phyloP scores from a whole-genome alignment of 1,284 basidiomycete genomes.

The Porogramme epimiltina region DNA sequence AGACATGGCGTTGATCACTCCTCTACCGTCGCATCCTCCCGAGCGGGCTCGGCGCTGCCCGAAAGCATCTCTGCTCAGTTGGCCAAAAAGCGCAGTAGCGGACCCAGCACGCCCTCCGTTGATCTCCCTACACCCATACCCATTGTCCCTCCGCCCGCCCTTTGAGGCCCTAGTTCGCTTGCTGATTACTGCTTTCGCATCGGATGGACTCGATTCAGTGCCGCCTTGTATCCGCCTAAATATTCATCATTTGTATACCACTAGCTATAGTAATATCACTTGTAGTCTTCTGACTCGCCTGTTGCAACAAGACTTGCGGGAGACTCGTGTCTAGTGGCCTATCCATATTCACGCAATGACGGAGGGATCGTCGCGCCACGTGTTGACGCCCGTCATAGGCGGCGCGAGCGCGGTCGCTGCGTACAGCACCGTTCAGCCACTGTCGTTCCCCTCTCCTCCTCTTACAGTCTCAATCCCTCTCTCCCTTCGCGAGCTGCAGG shows the following conservation, averaged over 20 bases:
- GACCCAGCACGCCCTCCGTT: constrained; percentile 17
- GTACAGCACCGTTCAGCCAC: constrained; percentile 4
- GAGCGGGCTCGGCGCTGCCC: constrained; percentile 20
- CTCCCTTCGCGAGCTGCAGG: background rate
- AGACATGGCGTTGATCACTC: constrained; percentile 15
- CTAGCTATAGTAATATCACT: background rate
- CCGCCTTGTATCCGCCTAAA: background rate
- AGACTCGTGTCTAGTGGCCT: too few relatives aligned
- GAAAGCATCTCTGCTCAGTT: constrained; percentile 21
- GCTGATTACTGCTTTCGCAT: background rate
- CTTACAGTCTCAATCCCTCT: background rate
- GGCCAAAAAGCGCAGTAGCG: constrained; percentile 18
- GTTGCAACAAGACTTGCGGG: too few relatives aligned
- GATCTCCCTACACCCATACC: constrained; percentile 10
- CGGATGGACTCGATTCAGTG: background rate
- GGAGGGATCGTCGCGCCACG: background rate
- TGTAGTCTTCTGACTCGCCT: too few relatives aligned
- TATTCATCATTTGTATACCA: background rate
- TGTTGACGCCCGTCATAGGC: constrained; percentile 10
- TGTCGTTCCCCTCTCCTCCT: background rate
- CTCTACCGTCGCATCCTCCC: constrained; percentile 17
- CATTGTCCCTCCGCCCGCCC: constrained; percentile 9
- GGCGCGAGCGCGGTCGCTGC: background rate
- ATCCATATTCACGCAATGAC: too few relatives aligned
- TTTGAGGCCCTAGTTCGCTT: background rate